Conservation (phyloP, 176 grass and related monocot genomes). For the Phoenix roebelenii region DNA sequence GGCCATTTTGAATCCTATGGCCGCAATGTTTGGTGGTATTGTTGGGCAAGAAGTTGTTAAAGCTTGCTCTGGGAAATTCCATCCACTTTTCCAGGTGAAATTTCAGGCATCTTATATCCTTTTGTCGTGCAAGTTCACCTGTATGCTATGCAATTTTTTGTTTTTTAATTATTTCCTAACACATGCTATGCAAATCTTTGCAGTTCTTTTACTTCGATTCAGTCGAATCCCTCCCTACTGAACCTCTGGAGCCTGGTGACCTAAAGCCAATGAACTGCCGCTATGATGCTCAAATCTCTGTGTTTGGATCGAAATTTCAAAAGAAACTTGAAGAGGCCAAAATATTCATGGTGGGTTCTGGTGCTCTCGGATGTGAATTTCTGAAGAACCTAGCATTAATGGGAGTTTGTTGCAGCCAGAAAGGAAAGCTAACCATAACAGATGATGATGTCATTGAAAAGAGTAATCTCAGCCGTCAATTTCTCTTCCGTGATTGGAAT, state of each 20-base stretch:
- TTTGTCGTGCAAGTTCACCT: neutral
- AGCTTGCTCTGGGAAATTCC: slow-evolving; percentile 92
- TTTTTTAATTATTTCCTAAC: slow-evolving; percentile 2
- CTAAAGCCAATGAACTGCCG: slow-evolving; percentile 52
- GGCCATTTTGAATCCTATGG: slow-evolving; percentile 88
- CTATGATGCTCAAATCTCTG: slow-evolving; percentile 82
- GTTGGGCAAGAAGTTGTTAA: slow-evolving; percentile 91
- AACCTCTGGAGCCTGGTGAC: slow-evolving; percentile 54
- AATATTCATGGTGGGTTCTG: slow-evolving; percentile 85
- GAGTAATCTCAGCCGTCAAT: slow-evolving; percentile 95
- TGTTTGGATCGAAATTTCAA: slow-evolving; percentile 79
- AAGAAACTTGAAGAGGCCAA: slow-evolving; percentile 71
- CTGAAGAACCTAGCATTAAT: slow-evolving; percentile 85
- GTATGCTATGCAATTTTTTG: slow-evolving; percentile 1
- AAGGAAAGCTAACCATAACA: slow-evolving; percentile 66
- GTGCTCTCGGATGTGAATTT: slow-evolving; percentile 85
- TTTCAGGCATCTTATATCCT: neutral
- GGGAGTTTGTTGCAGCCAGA: slow-evolving; percentile 67
- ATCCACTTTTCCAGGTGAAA: slow-evolving; percentile 79
- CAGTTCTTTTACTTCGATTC: slow-evolving; percentile 99
- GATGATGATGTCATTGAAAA: slow-evolving; percentile 97
- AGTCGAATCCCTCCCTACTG: slow-evolving; percentile 75
- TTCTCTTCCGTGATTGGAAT: slow-evolving; percentile 93
- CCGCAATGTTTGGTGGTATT: slow-evolving; percentile 87
- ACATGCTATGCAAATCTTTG: slow-evolving; percentile 7